A percentile compares a stretch with the other conserved stretches of the same genome.
Conservation (phyloP, 768 basidiomycete species). For the Thelephora ganbajun region DNA sequence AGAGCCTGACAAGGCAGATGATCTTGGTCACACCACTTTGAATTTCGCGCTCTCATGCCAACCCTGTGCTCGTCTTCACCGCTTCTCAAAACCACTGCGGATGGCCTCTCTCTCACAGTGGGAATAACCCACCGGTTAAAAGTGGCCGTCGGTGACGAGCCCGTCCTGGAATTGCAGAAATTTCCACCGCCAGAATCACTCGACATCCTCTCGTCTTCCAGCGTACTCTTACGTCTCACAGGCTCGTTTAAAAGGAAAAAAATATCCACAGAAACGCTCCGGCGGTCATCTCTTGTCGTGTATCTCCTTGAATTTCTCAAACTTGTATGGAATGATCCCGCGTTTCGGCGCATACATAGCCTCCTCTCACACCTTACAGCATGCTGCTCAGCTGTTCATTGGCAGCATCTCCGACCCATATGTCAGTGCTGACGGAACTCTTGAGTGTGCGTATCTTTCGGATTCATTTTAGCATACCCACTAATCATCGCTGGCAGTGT, state of each 20-base stretch:
- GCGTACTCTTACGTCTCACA: conserved; percentile 37
- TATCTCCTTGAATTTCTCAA: conserved; percentile 38
- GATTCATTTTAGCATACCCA: neutral
- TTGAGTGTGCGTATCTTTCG: conserved; percentile 20
- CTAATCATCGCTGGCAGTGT: conserved; percentile 6
- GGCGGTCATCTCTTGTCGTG: conserved; percentile 32
- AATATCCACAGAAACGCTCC: conserved; percentile 26
- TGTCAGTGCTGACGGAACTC: conserved; percentile 29
- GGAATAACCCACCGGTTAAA: neutral
- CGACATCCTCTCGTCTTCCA: conserved; percentile 36
- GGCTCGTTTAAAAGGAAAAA: conserved; percentile 34
- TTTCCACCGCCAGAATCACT: conserved; percentile 21
- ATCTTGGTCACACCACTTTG: conserved; percentile 6
- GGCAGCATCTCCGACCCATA: conserved; percentile 40
- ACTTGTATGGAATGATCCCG: conserved; percentile 21
- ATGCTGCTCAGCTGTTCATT: conserved; percentile 42
- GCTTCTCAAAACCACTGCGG: conserved; percentile 28
- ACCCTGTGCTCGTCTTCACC: conserved; percentile 29
- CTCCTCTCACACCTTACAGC: conserved; percentile 25
- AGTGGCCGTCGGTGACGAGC: neutral
- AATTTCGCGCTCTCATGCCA: conserved; percentile 11
- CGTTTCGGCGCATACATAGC: neutral
- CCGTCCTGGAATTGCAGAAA: neutral
- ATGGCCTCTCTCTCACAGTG: conserved; percentile 8
- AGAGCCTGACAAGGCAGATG: conserved; percentile 7